Base-by-base conservation (phyloP, 2,329 filamentous ascomycete genomes). In the Zymoseptoria ardabiliae region DNA sequence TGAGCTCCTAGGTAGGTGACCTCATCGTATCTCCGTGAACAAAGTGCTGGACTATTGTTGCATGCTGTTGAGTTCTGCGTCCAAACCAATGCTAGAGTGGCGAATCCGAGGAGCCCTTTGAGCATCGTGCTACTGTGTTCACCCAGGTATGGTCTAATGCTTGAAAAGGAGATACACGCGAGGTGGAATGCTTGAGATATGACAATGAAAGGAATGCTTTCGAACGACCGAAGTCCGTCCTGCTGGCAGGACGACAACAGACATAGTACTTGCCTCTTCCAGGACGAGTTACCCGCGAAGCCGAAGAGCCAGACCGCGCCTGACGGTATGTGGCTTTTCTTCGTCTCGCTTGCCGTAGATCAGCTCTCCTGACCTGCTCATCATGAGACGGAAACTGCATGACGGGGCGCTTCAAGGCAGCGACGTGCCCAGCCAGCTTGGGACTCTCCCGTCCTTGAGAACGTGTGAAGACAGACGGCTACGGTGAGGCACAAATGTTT, bases 1-100 rank as follows among this genome's bases (percentile, higher is more conserved):
- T 89, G 87, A 6, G 86, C 79, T 22, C 85, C 87, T 19, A 86
- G 74, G 60, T 82, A 81, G n/a, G 81, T 81, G 57, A 87, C 71
- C 45, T 85, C 78, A 62, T 83, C 82, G 74, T 87, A 88, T 50
- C 71, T 73, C 48, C 81, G 79, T 53, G 71, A 69, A 73, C 85
- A 88, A 57, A 84, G 81, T 48, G 78, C 77, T 1, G 79, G 66
- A 56, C 79, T 76, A 61, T 84, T 84, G 68, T 88, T 88, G 75
- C 85, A 88, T 10, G 58, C 61, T 58, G 60, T 61, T 35, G 58
- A 58, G 20, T 30, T 60, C 45, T 64, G 60, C 20, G 59, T 59
- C 28, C 50, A 61, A 21, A 62, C 62, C 20, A 54, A 53, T n/a
- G 45, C 35, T 50, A 64, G n/a, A 21, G 57, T 41, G n/a, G 59